Base-by-base conservation (phyloP, 2,329 filamentous ascomycete species). In the Alternaria sp. region DNA sequence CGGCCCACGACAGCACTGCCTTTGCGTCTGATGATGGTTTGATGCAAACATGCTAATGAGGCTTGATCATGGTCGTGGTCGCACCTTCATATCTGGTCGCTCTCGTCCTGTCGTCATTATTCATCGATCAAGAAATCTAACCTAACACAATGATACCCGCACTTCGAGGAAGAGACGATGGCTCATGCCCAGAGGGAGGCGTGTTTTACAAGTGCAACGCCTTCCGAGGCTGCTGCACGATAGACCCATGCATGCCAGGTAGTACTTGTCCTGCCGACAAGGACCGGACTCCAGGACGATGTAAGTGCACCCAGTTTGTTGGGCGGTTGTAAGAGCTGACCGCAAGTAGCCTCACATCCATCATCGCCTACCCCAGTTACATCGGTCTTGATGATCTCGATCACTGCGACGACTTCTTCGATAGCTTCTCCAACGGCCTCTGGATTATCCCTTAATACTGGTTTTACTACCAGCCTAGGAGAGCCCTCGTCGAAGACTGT, bases 211-310 rank as follows among this genome's bases (percentile, higher is more conserved):
- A 44, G 11, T 77, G 75, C 45, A 53, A 58, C 37, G 64, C 60
- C 2, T 77, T 69, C 43, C 33, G 37, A 28, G 75, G 74, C 28
- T 77, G 74, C 50, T 78, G 73, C 50, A n/a, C 68, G 14, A 66
- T 65, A 11, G 70, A 75, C 28, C 64, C 75, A 55, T 77, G 73
- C 57, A 63, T 41, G 50, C 61, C 63, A 21, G 53, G 54, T 26
- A 43, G 60, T 28, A 65, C 65, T 6, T 78, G 75, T 65, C 71
- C 71, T 41, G 49, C 51, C 11, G 64, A 63, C 9, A 69, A 72
- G 53, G 69, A 71, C 15, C 57, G 51, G 5, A 71, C 71, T 25
- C 66, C 69, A 50, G 64, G 46, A 8, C 54, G 53, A 41, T 65
- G 74, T 75, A 63, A 60, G 72, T 69, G 18, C 33, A 49, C 14